Evolutionary conservation across 768 basidiomycete genomes (phyloP), one percentile per base, ranked within the genome.

Genomic region (Suillus luteus): DNA sequence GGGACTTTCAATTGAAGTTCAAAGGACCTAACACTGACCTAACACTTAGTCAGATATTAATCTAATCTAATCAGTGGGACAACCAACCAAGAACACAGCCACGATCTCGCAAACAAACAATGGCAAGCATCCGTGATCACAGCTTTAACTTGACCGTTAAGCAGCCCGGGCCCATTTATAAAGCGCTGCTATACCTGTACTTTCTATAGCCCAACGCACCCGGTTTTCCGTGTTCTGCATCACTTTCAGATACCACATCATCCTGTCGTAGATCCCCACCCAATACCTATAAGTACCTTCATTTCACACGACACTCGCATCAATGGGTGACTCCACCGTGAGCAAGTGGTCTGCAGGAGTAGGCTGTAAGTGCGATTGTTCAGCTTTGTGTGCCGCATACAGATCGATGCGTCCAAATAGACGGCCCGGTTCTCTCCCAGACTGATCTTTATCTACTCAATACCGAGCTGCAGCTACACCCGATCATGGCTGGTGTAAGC

Each of bases 391-490:
- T 68, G 60, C 35, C 48, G 43, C 33, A 19, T 54, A 35, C 57
- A 93, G 91, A 93, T 75, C 6, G 17, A 58, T 14, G 40, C 17
- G 10, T 40, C 57, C 24, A 58, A 58, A 22, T 27, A 58, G 57
- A 58, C 15, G 92, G 91, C 0, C 92, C 92, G 6, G 85, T 93
- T 7, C 81, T 94, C 15, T 83, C 85, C 3, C 90, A 90, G 70
- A 92, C 91, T 0, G 92, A 94, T 70, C 81, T 95, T 15, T 95
- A 92, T 74, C 83, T 94, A 3, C 83, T 95, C 62, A 81, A 84
- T 51, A 83, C 85, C 5, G 84, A 87, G 17, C 81, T 94, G 2
- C 85, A 90, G 69, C 71, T 94, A 38, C 82, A 95, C 68, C 92
- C 92, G 5, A 87, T 93, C 71, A 82, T 95, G 14, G 79, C 81